phyloP scores from a whole-genome alignment of 805 yeast species.

The Lipomyces yamanashiensis region DNA sequence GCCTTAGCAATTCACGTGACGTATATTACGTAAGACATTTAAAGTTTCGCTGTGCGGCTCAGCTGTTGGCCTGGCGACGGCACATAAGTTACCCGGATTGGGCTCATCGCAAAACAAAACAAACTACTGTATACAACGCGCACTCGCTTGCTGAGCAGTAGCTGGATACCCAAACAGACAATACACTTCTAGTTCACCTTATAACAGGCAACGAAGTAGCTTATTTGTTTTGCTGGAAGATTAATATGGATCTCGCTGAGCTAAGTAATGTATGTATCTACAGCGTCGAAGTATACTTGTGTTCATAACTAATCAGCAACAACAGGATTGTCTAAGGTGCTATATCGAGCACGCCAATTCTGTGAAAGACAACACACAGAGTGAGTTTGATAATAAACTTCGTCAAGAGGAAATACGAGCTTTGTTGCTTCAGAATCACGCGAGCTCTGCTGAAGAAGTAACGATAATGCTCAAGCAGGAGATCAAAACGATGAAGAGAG shows the following conservation, averaged over 20 bases:
- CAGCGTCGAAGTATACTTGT: not conserved
- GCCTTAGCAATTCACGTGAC: not conserved
- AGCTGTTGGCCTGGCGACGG: conserved; percentile 10
- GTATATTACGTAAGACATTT: not conserved
- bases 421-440: conserved; percentile 5
- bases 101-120: conserved; percentile 1
- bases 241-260: conserved; percentile 7
- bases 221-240: not conserved
- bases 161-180: not conserved
- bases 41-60: not conserved
- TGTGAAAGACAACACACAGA: conserved; percentile 5
- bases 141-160: no score
- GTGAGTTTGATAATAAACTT: conserved; percentile 1
- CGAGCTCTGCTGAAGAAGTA: conserved; percentile 1
- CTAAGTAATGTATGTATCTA: conserved; percentile 10
- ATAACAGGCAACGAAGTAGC: not conserved
- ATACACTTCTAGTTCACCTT: not conserved
- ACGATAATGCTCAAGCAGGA: not conserved
- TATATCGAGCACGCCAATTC: conserved; percentile 13
- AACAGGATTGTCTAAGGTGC: conserved; percentile 3
- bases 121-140: not conserved
- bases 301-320: not conserved
- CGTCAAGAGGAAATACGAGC: conserved; percentile 3
- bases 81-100: conserved; percentile 10
- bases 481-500: not conserved